Base-by-base conservation (phyloP, 345 rosid species). In the Durio zibethinus region DNA sequence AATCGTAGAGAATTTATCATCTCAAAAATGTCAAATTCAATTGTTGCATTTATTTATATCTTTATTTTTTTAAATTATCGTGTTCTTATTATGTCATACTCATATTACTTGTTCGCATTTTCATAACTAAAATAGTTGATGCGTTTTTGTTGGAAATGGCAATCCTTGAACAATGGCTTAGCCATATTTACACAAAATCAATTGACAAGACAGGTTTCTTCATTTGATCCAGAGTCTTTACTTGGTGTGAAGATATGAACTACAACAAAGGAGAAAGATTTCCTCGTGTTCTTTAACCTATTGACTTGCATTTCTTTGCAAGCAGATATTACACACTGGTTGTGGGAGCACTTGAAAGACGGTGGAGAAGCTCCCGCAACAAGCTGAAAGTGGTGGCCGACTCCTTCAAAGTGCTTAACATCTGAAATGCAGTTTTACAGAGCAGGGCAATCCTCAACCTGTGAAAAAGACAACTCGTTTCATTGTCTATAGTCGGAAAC, bases 321-420 rank as follows among this genome's bases (percentile, higher is more conserved):
- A 93, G 89, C 78, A 89, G 94, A 79, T 93, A 80, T 79, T 93
- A 93, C 87, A 93, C 97, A 1, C 79, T 93, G 74, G 84, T 83
- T 10, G 95, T 91, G 4, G 95, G 83, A 74, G 97, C 95, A 18
- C 89, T 89, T 1, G 97, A 91, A 68, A 88, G 95, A 67, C 80
- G 95, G 29, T 91, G 94, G 97, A 89, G 82, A 80, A 82, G 86
- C 80, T 60, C 86, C 35, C 87, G 91, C 43, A 86, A 89, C 47
- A 85, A 82, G 84, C 94, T 91, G 63, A 85, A 89, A 84, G 92
- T 90, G 54, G 94, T 91, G 5, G 93, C 95, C 2, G 95, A 93
- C 80, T 91, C 97, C 73, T 89, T 89, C 86, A 86, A 75, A 82
- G 82, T 91, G 79, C 86, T 91, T 40, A 83, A 93, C 31, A 88